Conservation (phyloP, 805 yeast species). For the Saccharomyces mikatae region DNA sequence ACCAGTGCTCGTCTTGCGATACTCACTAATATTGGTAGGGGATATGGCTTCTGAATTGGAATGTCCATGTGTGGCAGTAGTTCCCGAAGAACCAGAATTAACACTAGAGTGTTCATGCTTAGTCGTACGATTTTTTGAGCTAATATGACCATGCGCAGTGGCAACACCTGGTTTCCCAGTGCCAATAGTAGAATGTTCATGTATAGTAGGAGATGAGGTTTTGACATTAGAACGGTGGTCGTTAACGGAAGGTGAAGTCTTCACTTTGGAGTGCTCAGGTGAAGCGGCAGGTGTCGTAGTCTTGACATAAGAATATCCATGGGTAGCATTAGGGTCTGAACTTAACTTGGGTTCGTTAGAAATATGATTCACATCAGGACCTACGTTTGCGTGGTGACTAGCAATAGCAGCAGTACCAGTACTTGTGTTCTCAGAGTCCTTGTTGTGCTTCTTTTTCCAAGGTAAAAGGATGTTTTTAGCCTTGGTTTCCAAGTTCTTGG, state of each 20-base stretch:
- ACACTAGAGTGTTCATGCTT: neutral
- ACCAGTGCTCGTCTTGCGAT: neutral
- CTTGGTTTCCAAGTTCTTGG: neutral
- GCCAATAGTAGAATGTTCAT: neutral
- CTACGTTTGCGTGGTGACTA: neutral
- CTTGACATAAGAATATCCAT: neutral
- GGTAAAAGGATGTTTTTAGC: neutral
- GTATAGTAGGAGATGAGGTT: neutral
- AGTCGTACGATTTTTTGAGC: neutral
- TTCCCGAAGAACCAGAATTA: neutral
- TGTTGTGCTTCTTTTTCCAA: neutral
- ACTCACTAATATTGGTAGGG: neutral
- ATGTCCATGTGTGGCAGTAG: neutral
- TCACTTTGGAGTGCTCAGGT: neutral
- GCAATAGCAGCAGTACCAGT: neutral
- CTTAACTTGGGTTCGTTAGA: neutral
- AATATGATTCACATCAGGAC: neutral
- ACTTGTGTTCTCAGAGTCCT: neutral
- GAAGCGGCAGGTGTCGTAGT: neutral
- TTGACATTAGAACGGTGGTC: neutral
- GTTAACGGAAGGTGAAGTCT: neutral
- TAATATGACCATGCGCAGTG: neutral
- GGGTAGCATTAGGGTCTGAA: neutral
- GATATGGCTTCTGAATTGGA: neutral
- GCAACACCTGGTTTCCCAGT: neutral